phyloP scores from a whole-genome alignment of 2,329 filamentous ascomycete genomes.

The Penicillium polonicum region DNA sequence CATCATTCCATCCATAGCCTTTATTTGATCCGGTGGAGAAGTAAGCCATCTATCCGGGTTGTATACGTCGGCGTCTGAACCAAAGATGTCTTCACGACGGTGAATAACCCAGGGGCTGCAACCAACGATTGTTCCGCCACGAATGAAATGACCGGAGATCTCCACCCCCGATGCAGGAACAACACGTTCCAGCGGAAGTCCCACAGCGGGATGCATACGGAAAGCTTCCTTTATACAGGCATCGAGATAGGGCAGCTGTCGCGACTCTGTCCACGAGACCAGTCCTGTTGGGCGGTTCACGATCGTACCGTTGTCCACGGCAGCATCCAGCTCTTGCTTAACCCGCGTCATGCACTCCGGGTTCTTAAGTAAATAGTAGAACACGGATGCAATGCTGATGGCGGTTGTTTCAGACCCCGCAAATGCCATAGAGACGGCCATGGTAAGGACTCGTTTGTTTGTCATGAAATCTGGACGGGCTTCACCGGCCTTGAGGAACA shows the following conservation, averaged over 20 bases:
- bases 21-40: slow-evolving; percentile 8
- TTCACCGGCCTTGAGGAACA: slow-evolving; percentile 28
- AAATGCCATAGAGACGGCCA: slow-evolving; percentile 44
- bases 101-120: slow-evolving; percentile 75
- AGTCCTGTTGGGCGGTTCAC: slow-evolving; percentile 36
- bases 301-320: slow-evolving; percentile 42
- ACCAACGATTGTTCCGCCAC: slow-evolving; percentile 58
- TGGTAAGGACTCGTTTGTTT: slow-evolving; percentile 29
- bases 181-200: slow-evolving; percentile 70
- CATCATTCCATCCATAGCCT: slow-evolving; percentile 16
- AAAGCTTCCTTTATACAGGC: slow-evolving; percentile 77
- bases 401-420: slow-evolving; percentile 79
- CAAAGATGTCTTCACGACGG: slow-evolving; percentile 66
- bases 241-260: slow-evolving; percentile 70
- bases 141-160: slow-evolving; percentile 15
- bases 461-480: slow-evolving; percentile 30
- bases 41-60: slow-evolving; percentile 21
- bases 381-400: slow-evolving; percentile 68
- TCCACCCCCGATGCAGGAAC: slow-evolving; percentile 51
- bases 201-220: slow-evolving; percentile 71
- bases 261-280: slow-evolving; percentile 68
- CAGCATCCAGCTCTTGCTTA: neutral
- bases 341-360: slow-evolving; percentile 35
- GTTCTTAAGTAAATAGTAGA: slow-evolving; percentile 71
- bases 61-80: slow-evolving; percentile 62